Conservation (phyloP, 768 basidiomycete species). For the Amanita pseudoporphyria region DNA sequence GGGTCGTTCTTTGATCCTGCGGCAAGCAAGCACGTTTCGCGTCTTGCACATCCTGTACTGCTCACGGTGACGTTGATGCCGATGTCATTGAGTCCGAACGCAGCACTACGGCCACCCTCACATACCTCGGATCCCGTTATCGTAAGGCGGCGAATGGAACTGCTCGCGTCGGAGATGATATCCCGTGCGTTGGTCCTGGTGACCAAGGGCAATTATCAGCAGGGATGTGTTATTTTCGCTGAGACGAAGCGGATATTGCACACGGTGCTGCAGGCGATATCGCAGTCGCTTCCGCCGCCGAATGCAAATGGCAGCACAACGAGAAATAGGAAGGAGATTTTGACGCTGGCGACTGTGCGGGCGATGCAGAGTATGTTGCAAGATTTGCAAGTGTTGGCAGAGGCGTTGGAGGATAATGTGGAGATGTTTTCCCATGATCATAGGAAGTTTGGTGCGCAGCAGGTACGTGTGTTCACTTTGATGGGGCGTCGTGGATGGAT, state of each 20-base stretch:
- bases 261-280: slow-evolving; percentile 80
- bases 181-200: slow-evolving; percentile 89
- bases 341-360: slow-evolving; percentile 66
- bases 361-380: slow-evolving; percentile 79
- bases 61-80: slow-evolving; percentile 90
- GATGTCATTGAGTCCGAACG: slow-evolving; percentile 16
- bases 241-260: slow-evolving; percentile 91
- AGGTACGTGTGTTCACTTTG: slow-evolving; percentile 40
- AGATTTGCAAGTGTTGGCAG: slow-evolving; percentile 79
- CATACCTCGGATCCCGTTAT: slow-evolving; percentile 75
- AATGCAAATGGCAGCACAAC: slow-evolving; percentile 36
- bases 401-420: slow-evolving; percentile 85
- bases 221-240: slow-evolving; percentile 83
- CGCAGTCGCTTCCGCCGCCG: slow-evolving; percentile 58
- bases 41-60: slow-evolving; percentile 89
- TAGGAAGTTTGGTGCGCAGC: slow-evolving; percentile 94
- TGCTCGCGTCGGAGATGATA: slow-evolving; percentile 96
- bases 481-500: background rate
- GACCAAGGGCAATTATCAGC: slow-evolving; percentile 80
- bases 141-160: slow-evolving; percentile 91
- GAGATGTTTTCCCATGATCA: slow-evolving; percentile 91
- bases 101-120: slow-evolving; percentile 29
- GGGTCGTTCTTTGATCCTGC: slow-evolving; percentile 92
- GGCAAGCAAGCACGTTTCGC: slow-evolving; percentile 72
- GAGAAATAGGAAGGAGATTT: slow-evolving; percentile 70